phyloP scores from a whole-genome alignment of 2,329 filamentous ascomycete genomes.

The Pseudocercospora eumusae region DNA sequence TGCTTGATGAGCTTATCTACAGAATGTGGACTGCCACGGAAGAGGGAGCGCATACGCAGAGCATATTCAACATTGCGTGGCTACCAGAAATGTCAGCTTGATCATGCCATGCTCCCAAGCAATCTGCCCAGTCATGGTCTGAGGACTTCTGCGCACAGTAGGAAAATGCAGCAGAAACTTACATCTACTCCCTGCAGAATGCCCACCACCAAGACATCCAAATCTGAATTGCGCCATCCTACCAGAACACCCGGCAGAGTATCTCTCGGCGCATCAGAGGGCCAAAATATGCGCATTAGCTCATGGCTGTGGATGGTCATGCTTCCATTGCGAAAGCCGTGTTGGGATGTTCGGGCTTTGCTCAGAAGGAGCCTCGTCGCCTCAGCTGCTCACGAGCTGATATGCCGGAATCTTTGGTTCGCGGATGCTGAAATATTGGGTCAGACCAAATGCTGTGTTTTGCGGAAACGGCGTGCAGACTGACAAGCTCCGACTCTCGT shows the following conservation, averaged over 20 bases:
- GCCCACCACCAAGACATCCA: constrained; percentile 87
- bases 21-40: constrained; percentile 78
- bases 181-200: constrained; percentile 91
- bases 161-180: constrained; percentile 3
- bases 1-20: constrained; percentile 78
- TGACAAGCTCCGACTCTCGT: constrained; percentile 77
- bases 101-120: background rate
- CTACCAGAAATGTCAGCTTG: constrained; percentile 47
- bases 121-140: too few species aligned
- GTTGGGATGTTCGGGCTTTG: constrained; percentile 29
- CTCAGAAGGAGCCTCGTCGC: constrained; percentile 87
- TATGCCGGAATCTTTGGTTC: constrained; percentile 74
- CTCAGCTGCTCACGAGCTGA: constrained; percentile 94
- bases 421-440: constrained; percentile 67
- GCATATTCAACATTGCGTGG: constrained; percentile 82
- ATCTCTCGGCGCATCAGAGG: constrained; percentile 72
- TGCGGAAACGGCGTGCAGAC: constrained; percentile 37
- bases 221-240: constrained; percentile 89
- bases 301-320: constrained; percentile 70
- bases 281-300: constrained; percentile 98
- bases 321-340: constrained; percentile 53
- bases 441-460: constrained; percentile 28
- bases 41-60: constrained; percentile 77
- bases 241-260: constrained; percentile 81
- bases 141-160: too few species aligned